Evolutionary conservation across 495 filamentous ascomycete genomes (phyloP), one percentile per base, ranked within the genome.

Genomic region (Penicillium daleae): DNA sequence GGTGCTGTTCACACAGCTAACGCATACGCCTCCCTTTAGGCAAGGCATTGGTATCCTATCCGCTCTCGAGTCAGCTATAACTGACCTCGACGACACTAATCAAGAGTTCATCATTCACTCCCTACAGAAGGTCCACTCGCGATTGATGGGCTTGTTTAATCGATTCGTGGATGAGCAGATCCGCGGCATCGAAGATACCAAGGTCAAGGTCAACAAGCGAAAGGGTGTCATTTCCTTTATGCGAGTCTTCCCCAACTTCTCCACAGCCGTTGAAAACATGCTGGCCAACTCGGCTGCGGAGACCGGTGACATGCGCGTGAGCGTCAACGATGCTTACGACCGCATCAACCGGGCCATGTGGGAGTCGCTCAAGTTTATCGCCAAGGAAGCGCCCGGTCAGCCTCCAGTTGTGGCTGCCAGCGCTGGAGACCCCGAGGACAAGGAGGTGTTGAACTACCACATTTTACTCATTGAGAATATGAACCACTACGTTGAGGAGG

Each of bases 381-480:
- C 94, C 55, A 92, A 95, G 76, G 93, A 97, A 73, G 91, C 89
- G 51, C 94, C 94, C 0, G 83, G 86, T 4, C 79, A 80, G 64
- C 68, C 71, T 6, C 66, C 75, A 5, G 88, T 69, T 17, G 71
- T 74, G 39, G 71, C 78, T n/a, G 83, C 86, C 49, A 83, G 85
- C 61, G 85, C 76, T 6, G 82, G 85, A 19, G 89, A 91, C 66
- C 84, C 88, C 4, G 94, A 98, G 68, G 94, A 98, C 72, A 98
- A 98, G 74, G 94, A 97, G 71, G 88, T 90, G 17, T 83, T 98
- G 22, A 97, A 98, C 72, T 96, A 96, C 77, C 93, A 97, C 72
- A 97, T 98, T 67, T 84, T 97, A 52, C 84, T 98, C 33, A 97
- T 98, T 62, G 94, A 98, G 74, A 98, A 98, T 72, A 97, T 97